Base-by-base conservation (phyloP, 345 rosid genomes). In the Brassica rapa region DNA sequence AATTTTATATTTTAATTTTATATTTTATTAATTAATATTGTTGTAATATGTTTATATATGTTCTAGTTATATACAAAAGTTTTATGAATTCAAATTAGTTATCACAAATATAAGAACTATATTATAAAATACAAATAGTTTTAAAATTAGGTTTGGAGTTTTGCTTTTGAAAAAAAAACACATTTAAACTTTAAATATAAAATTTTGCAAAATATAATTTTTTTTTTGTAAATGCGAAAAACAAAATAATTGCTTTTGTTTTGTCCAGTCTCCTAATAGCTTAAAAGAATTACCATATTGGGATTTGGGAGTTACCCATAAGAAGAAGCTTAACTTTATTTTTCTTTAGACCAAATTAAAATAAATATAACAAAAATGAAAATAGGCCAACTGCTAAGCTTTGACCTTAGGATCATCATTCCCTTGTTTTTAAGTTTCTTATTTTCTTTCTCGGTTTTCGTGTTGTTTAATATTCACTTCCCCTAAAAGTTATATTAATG, bases 401-500 rank as follows among this genome's bases (percentile, higher is more conserved):
- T 80, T 80, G 82, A 80, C 82, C 79, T 80, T 69, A 74, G 71
- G 75, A 41, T 80, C 79, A 80, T 80, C 75, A 80, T 74, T 46
- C 68, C 25, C 12, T 29, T 46, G 27, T 65, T 15, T 57, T 71
- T 51, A 3, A 19, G 41, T 6, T 7, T 33, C 4, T 5, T 23
- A 6, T 43, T 30, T 19, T 16, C 10, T 2, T 19, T 3, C 5
- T 74, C 23, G 75, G 67, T 1, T 37, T 69, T 29, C 75, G 79
- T 80, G 79, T 69, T 19, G 7, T 53, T 61, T 62, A 64, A 77
- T 62, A 69, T 71, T 21, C 46, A 57, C 61, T 29, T 43, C 67
- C 61, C 70, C 57, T n/a, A 61, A 49, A 71, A 72, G 25, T 61
- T 74, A 16, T 78, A 35, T 32, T 62, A 61, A 73, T 73, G 70